Base-by-base conservation (phyloP, 441 rosid genomes). In the Adansonia rubrostipa region DNA sequence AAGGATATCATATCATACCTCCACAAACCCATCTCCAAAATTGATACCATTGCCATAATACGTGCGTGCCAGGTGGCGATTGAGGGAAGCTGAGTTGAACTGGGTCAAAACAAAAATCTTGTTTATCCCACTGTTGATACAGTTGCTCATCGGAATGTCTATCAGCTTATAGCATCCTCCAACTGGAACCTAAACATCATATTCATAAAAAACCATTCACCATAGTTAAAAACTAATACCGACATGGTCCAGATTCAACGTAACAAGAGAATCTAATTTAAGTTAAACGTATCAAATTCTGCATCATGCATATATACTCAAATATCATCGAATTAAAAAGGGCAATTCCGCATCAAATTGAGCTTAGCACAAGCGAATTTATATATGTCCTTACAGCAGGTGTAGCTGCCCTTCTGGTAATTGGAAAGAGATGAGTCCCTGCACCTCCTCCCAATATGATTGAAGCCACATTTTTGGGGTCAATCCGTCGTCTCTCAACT, bases 81-180 rank as follows among this genome's bases (percentile, higher is more conserved):
- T 94, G 24, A 96, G 98, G 77, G 98, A 91, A 80, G 98, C 89
- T 0, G 98, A 96, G 73, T 94, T 94, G 87, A 92, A 94, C 79
- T 94, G 98, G 56, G 99, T 93, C 66, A 94, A 79, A 56, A 96
- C 96, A 22, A 92, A 96, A 9, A 94, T 92, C 90, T 96, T 96
- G 93, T 93, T 91, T 76, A 94, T 89, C 81, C 95, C 91, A 79
- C 98, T 91, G 86, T 96, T 96, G 77, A 94, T 90, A 85, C 97
- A 91, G 80, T 94, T 96, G 86, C 98, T 96, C 98, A 96, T 94
- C 4, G 99, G 98, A 24, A 96, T 89, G 80, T 96, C 98, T 36
- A 96, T 94, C 28, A 96, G 91, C 84, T 88, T 89, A 73, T 91
- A 94, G 85, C 98, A 93, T 75, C 98, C 99, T 66, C 96, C 98